These are phyloP conservation scores for Pythium vanterpoolii DNA, from an alignment of 352 stramenopile genomes.

Conservation along the genomic window DNA sequence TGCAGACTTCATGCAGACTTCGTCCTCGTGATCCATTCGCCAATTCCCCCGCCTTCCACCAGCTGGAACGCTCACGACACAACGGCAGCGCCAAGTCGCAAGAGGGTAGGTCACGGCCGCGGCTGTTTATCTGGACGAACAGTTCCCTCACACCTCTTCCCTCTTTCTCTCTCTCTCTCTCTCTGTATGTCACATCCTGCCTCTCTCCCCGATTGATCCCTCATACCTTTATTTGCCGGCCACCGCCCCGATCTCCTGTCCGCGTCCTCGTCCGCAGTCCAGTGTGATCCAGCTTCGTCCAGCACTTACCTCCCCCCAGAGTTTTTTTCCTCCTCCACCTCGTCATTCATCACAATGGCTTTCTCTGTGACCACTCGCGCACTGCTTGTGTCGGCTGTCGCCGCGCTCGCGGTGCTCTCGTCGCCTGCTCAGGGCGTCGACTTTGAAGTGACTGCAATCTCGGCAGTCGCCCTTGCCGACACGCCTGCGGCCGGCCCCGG, in stretches of 20 bases:
- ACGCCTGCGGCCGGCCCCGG: neutral
- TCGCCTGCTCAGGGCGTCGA: conserved; percentile 13
- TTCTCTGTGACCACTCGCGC: conserved; percentile 19
- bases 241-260: conserved; percentile 2
- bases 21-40: neutral
- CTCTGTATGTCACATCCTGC: neutral
- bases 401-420: conserved; percentile 14
- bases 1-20: neutral
- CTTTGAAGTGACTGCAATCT: conserved; percentile 5
- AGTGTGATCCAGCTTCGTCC: conserved; percentile 15
- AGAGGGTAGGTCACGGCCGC: conserved; percentile 3
- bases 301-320: conserved; percentile 17
- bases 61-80: conserved; percentile 11
- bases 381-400: conserved; percentile 11
- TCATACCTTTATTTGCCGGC: conserved; percentile 22
- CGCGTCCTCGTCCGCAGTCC: neutral
- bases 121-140: conserved; percentile 10
- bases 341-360: conserved; percentile 8
- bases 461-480: neutral
- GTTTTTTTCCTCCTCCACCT: neutral
- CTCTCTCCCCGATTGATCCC: neutral
- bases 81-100: conserved; percentile 10
- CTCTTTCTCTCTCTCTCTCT: neutral
- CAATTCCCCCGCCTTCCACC: conserved; percentile 1
- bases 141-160: conserved; percentile 7